Base-by-base conservation (phyloP, 1,284 basidiomycete species). In the Laetiporus sulphureus region DNA sequence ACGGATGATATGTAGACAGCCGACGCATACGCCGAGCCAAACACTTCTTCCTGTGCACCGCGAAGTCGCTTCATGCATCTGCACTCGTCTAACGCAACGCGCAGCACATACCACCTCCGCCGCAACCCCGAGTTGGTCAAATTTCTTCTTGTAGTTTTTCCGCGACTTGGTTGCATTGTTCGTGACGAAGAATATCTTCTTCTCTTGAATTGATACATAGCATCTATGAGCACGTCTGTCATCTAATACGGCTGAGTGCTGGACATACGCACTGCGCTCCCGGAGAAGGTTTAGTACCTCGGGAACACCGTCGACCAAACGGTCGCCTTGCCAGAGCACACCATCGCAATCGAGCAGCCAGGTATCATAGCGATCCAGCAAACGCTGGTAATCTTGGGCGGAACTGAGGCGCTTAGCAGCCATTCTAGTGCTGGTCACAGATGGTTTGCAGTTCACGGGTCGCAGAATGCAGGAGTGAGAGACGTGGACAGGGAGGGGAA, bases 311-410 rank as follows among this genome's bases (percentile, higher is more conserved):
- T 88, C 81, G 50, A 94, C 79, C 29, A 89, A 68, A 38, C 72
- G 68, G 60, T 91, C 83, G n/a, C 91, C 91, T 43, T 83, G 79
- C 88, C 95, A 90, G 42, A 97, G 75, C 36, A 97, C 95, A 18
- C 95, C 95, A 60, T 99, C 95, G 61, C 93, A 99, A 65, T 99
- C 96, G 54, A 96, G 91, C 58, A 97, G 75, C 77, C 91, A 94
- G 16, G 88, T 93, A 60, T 96, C 92, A 59, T 87, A 91, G 51
- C 75, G 75, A 62, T 89, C 80, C 41, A 94, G 53, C 30, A 90
- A 60, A 16, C 61, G 54, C 41, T 71, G 60, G 55, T 86, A 87
- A 48, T 83, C 73, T 20, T 66, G 62, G 7, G 61, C 49, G 31
- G 72, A 56, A 5, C 48, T 52, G 27, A 61, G 47, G 15, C 55